Evolutionary conservation across 805 yeast species (phyloP).

Genomic region (Saturnispora halmiae): DNA sequence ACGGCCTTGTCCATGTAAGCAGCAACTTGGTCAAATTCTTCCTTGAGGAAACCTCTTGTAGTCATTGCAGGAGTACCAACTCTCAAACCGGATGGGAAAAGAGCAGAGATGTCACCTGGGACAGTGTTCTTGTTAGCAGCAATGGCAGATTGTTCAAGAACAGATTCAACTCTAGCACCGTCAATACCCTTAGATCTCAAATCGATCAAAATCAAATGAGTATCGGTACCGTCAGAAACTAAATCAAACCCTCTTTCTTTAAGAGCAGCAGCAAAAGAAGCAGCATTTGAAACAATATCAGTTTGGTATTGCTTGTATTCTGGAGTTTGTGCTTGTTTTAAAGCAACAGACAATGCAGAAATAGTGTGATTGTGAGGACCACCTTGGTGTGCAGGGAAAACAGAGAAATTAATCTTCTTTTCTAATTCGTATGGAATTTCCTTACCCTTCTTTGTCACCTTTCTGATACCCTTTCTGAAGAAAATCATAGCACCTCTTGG

Average conservation of each 20-base stretch:
- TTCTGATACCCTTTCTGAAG: conserved; percentile 92
- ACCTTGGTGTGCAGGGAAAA: conserved; percentile 99
- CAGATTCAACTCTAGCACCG: conserved; percentile 95
- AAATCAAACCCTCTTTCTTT: conserved; percentile 63
- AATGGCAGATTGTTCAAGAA: conserved; percentile 87
- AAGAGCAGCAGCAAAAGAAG: conserved; percentile 69
- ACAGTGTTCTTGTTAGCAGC: conserved; percentile 96
- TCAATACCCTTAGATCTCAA: conserved; percentile 85
- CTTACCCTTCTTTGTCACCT: conserved; percentile 84
- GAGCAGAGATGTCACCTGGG: conserved; percentile 95
- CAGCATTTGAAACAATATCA: conserved; percentile 83
- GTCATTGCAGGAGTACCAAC: conserved; percentile 99
- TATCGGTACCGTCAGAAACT: conserved; percentile 93
- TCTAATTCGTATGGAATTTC: conserved; percentile 87
- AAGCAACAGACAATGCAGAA: conserved; percentile 93
- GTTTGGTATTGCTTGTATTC: conserved; percentile 87
- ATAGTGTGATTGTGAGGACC: conserved; percentile 99
- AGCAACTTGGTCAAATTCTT: conserved; percentile 74
- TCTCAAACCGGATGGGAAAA: conserved; percentile 95
- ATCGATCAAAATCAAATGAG: conserved; percentile 89
- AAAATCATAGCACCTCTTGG: conserved; percentile 99
- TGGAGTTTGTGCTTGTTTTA: conserved; percentile 86
- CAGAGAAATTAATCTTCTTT: conserved; percentile 92
- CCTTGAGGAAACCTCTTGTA: conserved; percentile 89
- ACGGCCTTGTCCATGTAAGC: conserved; percentile 76